Conservation (phyloP, 1,284 basidiomycete genomes). For the Hemileia vastatrix region DNA sequence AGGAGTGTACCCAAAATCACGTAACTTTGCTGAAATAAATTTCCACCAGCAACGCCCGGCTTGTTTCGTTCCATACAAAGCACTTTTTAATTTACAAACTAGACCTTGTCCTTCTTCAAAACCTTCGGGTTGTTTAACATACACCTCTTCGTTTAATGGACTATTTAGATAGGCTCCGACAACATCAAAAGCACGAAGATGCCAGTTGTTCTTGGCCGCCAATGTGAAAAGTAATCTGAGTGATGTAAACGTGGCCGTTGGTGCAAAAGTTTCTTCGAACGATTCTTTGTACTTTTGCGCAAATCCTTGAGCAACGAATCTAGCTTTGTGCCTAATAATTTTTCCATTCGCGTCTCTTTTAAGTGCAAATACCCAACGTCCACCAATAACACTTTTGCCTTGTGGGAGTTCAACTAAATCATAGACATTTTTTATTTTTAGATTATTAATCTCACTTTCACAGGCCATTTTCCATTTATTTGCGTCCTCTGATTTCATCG, state of each 20-base stretch:
- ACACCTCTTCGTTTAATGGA: background rate
- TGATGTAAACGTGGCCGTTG: background rate
- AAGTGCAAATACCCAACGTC: background rate
- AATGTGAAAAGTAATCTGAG: background rate
- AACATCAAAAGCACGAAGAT: background rate
- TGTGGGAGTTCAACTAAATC: background rate
- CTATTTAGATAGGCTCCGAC: background rate
- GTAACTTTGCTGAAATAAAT: no score
- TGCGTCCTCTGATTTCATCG: background rate
- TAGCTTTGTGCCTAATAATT: background rate
- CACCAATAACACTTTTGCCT: background rate
- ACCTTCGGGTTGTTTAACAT: background rate
- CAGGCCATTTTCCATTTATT: background rate
- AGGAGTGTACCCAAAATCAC: no score
- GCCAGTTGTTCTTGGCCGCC: background rate
- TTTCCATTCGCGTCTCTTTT: background rate
- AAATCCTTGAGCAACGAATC: background rate
- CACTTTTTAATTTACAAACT: background rate
- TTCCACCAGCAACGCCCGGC: constrained; percentile 1
- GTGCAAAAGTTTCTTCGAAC: background rate
- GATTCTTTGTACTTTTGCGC: background rate
- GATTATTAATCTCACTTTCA: background rate
- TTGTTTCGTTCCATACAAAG: background rate
- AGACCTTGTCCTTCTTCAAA: background rate
- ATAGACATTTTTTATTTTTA: background rate